Percentiles rank a stretch among this genome's conserved stretches.
Evolutionary conservation across 805 yeast species (phyloP).

Genomic region (Myxozyma melibiosi): DNA sequence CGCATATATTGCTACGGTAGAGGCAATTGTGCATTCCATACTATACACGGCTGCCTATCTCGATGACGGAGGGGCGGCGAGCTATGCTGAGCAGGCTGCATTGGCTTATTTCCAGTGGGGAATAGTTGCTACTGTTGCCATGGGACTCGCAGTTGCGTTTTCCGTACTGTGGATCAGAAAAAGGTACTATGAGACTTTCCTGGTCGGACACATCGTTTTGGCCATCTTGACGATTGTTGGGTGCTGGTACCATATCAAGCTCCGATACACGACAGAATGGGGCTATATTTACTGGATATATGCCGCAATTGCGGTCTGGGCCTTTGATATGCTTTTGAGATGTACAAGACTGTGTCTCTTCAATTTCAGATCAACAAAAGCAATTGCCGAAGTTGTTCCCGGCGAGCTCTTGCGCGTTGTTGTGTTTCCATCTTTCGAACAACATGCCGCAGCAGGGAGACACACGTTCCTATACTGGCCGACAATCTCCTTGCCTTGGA

Average conservation of each 20-base stretch:
- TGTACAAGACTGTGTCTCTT: constrained; percentile 51
- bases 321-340: constrained; percentile 62
- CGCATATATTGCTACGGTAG: constrained; percentile 53
- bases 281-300: constrained; percentile 57
- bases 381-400: neutral
- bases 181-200: constrained; percentile 59
- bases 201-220: constrained; percentile 57
- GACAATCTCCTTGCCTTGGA: neutral
- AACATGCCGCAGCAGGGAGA: too few relatives aligned
- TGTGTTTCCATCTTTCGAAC: neutral
- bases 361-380: neutral
- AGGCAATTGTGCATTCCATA: constrained; percentile 58
- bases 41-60: constrained; percentile 52
- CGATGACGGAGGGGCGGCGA: neutral
- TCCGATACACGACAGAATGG: constrained; percentile 36
- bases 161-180: constrained; percentile 56
- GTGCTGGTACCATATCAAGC: constrained; percentile 56
- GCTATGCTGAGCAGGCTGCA: neutral
- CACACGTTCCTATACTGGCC: neutral
- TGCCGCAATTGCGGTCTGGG: constrained; percentile 67
- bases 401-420: neutral
- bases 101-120: constrained; percentile 39
- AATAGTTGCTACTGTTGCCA: constrained; percentile 44
- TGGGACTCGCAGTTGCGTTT: constrained; percentile 51
- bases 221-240: constrained; percentile 57